Conservation (phyloP, 371 early-diverging fungal species). For the Massospora cicadina region DNA sequence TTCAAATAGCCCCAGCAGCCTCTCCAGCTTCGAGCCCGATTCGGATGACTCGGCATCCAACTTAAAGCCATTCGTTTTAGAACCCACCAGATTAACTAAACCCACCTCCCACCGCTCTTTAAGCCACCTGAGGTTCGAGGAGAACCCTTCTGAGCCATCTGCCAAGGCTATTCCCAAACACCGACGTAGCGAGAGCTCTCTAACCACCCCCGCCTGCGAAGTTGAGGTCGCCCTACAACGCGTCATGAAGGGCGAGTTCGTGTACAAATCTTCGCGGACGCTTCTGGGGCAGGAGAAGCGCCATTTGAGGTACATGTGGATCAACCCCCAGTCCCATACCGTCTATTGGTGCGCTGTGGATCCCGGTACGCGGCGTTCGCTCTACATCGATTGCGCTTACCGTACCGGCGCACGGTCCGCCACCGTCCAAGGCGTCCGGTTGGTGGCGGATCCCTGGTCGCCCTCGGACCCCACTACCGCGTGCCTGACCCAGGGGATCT, state of each 20-base stretch:
- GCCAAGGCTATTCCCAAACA: not conserved
- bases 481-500: not conserved
- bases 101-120: too few species aligned
- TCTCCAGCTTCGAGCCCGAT: too few species aligned
- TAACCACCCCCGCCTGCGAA: not conserved
- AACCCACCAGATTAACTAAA: too few species aligned
- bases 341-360: slow-evolving; percentile 36
- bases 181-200: not conserved
- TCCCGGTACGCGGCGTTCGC: not conserved
- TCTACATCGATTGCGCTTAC: not conserved
- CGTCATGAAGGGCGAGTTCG: slow-evolving; percentile 57
- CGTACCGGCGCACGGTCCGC: not conserved
- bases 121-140: too few species aligned
- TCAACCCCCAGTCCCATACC: slow-evolving; percentile 61
- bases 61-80: too few species aligned
- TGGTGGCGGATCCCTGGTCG: not conserved
- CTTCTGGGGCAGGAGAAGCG: slow-evolving; percentile 30
- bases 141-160: too few species aligned
- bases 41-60: too few species aligned
- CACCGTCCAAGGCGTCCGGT: not conserved
- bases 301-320: slow-evolving; percentile 57
- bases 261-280: slow-evolving; percentile 49
- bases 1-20: not conserved
- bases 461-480: not conserved
- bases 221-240: slow-evolving; percentile 32